A percentile compares a stretch with the other conserved stretches of the same genome.
phyloP scores from a whole-genome alignment of 2,329 filamentous ascomycete genomes.

The Teratosphaeria nubilosa region DNA sequence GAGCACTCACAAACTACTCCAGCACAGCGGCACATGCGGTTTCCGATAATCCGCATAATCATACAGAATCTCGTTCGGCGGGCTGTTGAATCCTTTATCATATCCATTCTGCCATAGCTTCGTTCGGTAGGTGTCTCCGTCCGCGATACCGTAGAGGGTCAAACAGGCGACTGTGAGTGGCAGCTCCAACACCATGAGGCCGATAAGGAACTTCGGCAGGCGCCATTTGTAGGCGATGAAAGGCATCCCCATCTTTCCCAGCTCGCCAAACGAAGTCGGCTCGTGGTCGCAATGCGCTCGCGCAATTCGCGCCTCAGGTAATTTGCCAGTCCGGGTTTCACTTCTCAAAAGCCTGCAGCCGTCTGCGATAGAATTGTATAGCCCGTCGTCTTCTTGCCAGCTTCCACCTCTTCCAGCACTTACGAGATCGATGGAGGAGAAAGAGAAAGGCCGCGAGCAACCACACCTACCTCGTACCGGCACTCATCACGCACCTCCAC shows the following conservation, averaged over 20 bases:
- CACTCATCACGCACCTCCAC: not conserved
- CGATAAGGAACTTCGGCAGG: conserved; percentile 41
- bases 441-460: not conserved
- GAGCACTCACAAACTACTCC: conserved; percentile 56
- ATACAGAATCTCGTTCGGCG: conserved; percentile 58
- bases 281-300: not conserved
- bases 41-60: conserved; percentile 62
- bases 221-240: conserved; percentile 44
- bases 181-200: conserved; percentile 57
- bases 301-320: not conserved
- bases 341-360: not conserved
- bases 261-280: not conserved
- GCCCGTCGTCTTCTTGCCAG: not conserved
- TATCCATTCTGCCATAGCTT: conserved; percentile 64
- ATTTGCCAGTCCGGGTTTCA: not conserved
- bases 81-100: conserved; percentile 63
- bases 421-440: not conserved
- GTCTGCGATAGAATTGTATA: not conserved
- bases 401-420: not conserved
- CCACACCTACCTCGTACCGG: not conserved
- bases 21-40: conserved; percentile 55
- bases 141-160: conserved; percentile 61
- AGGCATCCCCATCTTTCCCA: not conserved
- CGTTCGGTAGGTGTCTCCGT: conserved; percentile 62
- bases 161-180: conserved; percentile 54